Base-by-base conservation (phyloP, 192 early-diverging fungal species). In the Lunasporangiospora selenospora region DNA sequence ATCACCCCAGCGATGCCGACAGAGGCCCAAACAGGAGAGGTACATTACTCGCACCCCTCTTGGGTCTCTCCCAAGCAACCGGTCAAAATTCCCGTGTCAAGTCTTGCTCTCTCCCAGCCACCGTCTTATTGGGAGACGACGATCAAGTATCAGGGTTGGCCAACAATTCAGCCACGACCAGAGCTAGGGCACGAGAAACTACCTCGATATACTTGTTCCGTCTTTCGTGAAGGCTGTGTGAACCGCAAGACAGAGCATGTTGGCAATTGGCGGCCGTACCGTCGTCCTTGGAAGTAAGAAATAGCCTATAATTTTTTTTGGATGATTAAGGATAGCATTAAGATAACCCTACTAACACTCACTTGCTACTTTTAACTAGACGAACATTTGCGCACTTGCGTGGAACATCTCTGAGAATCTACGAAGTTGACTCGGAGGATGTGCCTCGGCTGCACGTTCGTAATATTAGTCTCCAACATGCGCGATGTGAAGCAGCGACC, bases 281-380 rank as follows among this genome's bases (percentile, higher is more conserved):
- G 76, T 32, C 60, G 82, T 50, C 78, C 77, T n/a, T 83, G 82
- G 82, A 81, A 73, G 69, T 73, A 73, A 40, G 58, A 8, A 2
- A 31, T 6, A 10, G n/a, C 26, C 1, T 0, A 27, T 50, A 12
- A 10, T 53, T 36, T 33, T 8, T 30, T 48, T 31, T 51, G 36
- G 18, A 23, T n/a, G 11, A 27, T 11, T 45, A 0, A n/a, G n/a
- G n/a, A n/a, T n/a, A n/a, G n/a, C n/a, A n/a, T n/a, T n/a, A n/a
- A n/a, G n/a, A n/a, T n/a, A n/a, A n/a, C n/a, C n/a, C n/a, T n/a
- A n/a, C n/a, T n/a, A n/a, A n/a, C n/a, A n/a, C n/a, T n/a, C n/a
- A n/a, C n/a, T 9, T 39, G 23, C 18, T 38, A 16, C 31, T 31
- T 45, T 23, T 38, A 8, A 32, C 1, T 32, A 73, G 80, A 61